These are phyloP conservation scores for Pugionium dolabratum DNA, from an alignment of 345 rosid genomes.

Conservation along the genomic window DNA sequence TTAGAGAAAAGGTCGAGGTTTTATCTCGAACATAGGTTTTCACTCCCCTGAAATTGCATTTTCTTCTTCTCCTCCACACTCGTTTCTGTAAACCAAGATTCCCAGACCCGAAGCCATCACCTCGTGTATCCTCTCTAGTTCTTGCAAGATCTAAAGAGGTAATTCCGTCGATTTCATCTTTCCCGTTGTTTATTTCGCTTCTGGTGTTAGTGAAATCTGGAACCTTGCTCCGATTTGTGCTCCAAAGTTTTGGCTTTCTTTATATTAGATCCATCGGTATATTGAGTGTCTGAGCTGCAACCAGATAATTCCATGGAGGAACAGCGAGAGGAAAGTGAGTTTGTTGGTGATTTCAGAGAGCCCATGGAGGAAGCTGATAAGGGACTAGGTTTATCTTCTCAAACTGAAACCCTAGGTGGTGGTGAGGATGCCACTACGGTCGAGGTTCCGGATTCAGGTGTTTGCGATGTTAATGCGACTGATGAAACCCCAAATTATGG, in stretches of 20 bases:
- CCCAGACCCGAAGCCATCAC: conserved; percentile 26
- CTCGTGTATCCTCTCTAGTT: not conserved
- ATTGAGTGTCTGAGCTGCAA: conserved; percentile 17
- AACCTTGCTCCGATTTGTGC: not conserved
- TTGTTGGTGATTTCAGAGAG: conserved; percentile 17
- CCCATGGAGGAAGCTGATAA: conserved; percentile 26
- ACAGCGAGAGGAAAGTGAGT: conserved; percentile 22
- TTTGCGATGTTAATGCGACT: conserved; percentile 21
- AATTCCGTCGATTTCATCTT: conserved; percentile 5
- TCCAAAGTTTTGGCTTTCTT: conserved; percentile 6
- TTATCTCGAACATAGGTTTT: conserved; percentile 1
- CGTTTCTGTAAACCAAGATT: conserved; percentile 25
- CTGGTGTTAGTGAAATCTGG: not conserved
- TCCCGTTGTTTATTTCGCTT: not conserved
- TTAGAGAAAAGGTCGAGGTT: not conserved
- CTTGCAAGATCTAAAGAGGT: conserved; percentile 17
- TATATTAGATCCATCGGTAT: not conserved
- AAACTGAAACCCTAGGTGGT: conserved; percentile 29
- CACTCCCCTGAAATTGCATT: not conserved
- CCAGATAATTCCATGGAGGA: conserved; percentile 26
- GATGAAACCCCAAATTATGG: not conserved
- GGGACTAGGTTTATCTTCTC: conserved; percentile 19
- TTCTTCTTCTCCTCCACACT: conserved; percentile 19
- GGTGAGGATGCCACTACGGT: conserved; percentile 10
- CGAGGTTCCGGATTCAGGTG: conserved; percentile 15